These are phyloP conservation scores for Euphrasia confusa DNA, from an alignment of 257 asterid species.

Conservation along the genomic window DNA sequence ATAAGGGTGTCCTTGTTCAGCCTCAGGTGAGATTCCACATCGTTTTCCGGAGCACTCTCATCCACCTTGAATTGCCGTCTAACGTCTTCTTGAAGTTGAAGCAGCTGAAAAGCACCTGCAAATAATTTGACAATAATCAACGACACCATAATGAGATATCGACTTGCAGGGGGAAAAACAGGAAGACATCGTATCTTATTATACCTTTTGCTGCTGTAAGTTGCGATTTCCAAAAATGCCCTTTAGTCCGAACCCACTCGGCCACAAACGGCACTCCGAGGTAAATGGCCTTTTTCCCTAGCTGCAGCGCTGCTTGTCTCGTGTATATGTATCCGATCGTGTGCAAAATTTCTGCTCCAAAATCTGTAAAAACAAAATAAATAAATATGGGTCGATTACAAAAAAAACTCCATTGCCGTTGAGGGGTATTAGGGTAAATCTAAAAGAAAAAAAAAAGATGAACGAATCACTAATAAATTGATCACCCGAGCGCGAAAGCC, in stretches of 20 bases:
- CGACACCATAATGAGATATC: not conserved
- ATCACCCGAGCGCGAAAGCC: constrained; percentile 69
- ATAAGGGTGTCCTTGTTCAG: constrained; percentile 61
- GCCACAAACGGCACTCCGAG: constrained; percentile 45
- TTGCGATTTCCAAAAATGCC: constrained; percentile 82
- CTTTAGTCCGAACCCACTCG: constrained; percentile 89
- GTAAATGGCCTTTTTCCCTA: constrained; percentile 65
- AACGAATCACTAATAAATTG: not conserved
- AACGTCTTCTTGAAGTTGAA: constrained; percentile 82
- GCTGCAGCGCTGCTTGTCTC: constrained; percentile 65
- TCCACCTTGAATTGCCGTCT: constrained; percentile 61
- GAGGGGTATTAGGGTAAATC: not conserved
- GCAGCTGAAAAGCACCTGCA: constrained; percentile 90
- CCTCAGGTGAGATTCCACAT: constrained; percentile 67
- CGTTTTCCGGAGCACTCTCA: constrained; percentile 52
- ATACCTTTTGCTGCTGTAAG: constrained; percentile 82
- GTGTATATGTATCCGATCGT: constrained; percentile 83
- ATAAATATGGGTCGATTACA: not conserved
- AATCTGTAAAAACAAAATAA: constrained; percentile 36
- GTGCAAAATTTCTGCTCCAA: constrained; percentile 65
- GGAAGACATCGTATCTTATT: not conserved
- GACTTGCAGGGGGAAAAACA: not conserved
- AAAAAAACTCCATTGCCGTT: too few species aligned
- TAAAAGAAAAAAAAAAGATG: not conserved
- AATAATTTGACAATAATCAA: not conserved